phyloP scores from a whole-genome alignment of 441 rosid species.

The Daphne laureola region DNA sequence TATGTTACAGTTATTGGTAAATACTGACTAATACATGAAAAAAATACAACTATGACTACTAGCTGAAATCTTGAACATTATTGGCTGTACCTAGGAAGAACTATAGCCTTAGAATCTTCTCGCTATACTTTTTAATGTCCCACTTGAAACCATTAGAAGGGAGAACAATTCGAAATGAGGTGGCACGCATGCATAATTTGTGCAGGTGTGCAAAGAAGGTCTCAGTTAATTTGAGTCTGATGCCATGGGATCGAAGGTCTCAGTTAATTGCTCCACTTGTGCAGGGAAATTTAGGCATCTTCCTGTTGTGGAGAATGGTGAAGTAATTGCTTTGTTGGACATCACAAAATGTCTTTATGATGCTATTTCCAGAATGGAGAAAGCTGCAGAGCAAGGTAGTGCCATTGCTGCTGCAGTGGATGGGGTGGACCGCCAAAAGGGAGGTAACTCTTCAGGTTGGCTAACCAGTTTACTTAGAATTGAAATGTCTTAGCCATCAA shows the following conservation, averaged over 20 bases:
- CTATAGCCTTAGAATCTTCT: too few relatives aligned
- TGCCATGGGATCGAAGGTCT: neutral
- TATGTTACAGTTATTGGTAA: too few relatives aligned
- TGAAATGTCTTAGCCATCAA: neutral
- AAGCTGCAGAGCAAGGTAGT: slow-evolving; percentile 93
- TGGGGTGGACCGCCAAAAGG: slow-evolving; percentile 90
- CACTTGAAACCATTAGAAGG: too few relatives aligned
- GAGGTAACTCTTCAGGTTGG: slow-evolving; percentile 54
- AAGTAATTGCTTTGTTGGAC: slow-evolving; percentile 90
- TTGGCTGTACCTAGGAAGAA: too few relatives aligned
- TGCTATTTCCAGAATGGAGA: slow-evolving; percentile 93
- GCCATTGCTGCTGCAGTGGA: slow-evolving; percentile 95
- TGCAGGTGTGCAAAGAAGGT: too few relatives aligned
- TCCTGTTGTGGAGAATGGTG: slow-evolving; percentile 96
- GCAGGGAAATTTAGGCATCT: slow-evolving; percentile 88
- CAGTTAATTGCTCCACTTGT: slow-evolving; percentile 5
- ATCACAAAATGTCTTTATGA: slow-evolving; percentile 90
- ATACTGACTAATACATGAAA: too few relatives aligned
- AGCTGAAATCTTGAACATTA: too few relatives aligned
- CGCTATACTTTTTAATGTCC: too few relatives aligned
- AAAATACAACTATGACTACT: too few relatives aligned
- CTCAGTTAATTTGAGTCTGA: too few relatives aligned
- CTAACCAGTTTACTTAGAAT: slow-evolving; percentile 8
- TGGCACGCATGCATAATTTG: too few relatives aligned
- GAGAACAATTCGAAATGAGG: too few relatives aligned